Evolutionary conservation across 441 rosid genomes (phyloP), one percentile per base, ranked within the genome.

Genomic region (Macaranga tanarius): DNA sequence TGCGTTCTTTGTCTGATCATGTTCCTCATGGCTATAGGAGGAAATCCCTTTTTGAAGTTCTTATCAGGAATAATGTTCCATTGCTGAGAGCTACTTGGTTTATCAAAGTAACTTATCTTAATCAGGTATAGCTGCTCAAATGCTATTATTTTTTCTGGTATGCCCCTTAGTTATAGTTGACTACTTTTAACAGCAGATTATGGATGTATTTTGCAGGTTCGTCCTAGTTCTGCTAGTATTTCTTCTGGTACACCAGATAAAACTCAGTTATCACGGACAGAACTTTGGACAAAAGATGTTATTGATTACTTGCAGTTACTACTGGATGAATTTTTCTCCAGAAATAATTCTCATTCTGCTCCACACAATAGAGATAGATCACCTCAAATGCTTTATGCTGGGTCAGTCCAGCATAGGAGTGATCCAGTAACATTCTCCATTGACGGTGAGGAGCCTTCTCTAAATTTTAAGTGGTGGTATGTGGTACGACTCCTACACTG

Each of bases 71-170:
- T 84, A 90, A 96, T 81, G 98, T 96, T 74, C 99, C 99, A 63
- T 77, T 96, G 84, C 87, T 89, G 70, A 87, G 99, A 80, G 98
- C 99, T 79, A 91, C 97, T 74, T 96, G 99, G 99, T 94, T 87
- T 83, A 86, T 94, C 74, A 96, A 92, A 90, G 91, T 96, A 66
- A 89, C 90, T 71, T 94, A 96, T 79, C 99, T 96, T 79, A 92
- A 92, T 84, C 99, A 94, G 99, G 99, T 92, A 84, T 47, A 47
- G 70, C 54, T 76, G 40, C 55, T 65, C 62, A 58, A 72, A 64
- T 23, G 31, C 59, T 75, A 56, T 66, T 13, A 44, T 16, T 47
- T 23, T 28, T 25, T 25, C 10, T 20, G 20, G 31, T 47, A 45
- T 67, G 16, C 58, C 25, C 25, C 25, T 67, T 63, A 34, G 60